phyloP scores from a whole-genome alignment of 2,329 filamentous ascomycete genomes.

The Penicillium sp. region DNA sequence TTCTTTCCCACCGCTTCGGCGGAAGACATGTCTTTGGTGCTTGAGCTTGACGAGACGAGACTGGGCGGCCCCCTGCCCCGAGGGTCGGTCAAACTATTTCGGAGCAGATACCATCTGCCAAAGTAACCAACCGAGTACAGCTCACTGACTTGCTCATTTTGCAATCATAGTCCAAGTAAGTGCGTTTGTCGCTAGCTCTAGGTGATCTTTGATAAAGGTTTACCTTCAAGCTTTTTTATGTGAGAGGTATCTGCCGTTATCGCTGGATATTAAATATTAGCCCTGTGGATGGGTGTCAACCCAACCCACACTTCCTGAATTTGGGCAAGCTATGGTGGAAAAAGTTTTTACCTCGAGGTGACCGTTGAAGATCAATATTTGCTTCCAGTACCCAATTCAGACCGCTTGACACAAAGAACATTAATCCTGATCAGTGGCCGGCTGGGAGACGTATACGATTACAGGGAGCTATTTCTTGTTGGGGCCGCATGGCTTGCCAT shows the following conservation, averaged over 20 bases:
- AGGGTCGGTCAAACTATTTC: not conserved
- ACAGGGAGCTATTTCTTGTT: conserved; percentile 1
- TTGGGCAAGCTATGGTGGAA: conserved; percentile 3
- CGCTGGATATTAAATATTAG: not conserved
- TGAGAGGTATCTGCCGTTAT: not conserved
- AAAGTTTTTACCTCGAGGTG: not conserved
- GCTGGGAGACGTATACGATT: not conserved
- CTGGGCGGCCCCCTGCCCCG: not conserved
- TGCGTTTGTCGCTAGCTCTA: not conserved
- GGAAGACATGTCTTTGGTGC: not conserved
- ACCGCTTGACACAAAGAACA: not conserved
- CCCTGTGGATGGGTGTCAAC: not conserved
- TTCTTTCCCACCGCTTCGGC: not conserved
- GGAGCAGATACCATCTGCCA: not conserved
- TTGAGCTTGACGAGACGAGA: not conserved
- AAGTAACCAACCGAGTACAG: not conserved
- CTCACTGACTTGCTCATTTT: conserved; percentile 1
- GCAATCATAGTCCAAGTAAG: not conserved
- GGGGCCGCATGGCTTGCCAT: not conserved
- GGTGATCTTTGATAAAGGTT: too few relatives aligned
- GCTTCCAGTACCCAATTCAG: not conserved
- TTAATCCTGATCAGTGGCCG: not conserved
- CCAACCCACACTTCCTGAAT: not conserved
- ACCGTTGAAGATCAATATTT: not conserved
- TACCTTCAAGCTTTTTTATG: not conserved